Evolutionary conservation across 1,284 basidiomycete species (phyloP).

Genomic region (Tremellales sp.): DNA sequence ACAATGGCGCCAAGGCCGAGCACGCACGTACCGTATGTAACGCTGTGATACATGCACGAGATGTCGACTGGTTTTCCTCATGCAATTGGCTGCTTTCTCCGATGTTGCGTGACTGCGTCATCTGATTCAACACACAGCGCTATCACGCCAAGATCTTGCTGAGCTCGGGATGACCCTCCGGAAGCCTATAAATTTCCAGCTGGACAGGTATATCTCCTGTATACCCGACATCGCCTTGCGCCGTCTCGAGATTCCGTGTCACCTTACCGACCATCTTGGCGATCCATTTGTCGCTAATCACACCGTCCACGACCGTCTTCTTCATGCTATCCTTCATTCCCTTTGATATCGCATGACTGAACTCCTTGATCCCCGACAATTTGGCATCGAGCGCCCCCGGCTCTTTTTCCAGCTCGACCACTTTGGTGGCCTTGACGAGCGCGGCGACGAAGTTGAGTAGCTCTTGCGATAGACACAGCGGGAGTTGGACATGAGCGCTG

Average conservation of each 20-base stretch:
- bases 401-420: constrained; percentile 20
- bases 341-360: constrained; percentile 14
- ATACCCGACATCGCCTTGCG: constrained; percentile 20
- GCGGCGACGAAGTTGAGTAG: constrained; percentile 21
- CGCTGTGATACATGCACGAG: no score
- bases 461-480: constrained; percentile 18
- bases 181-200: constrained; percentile 16
- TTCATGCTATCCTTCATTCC: constrained; percentile 21
- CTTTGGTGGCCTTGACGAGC: constrained; percentile 19
- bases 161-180: constrained; percentile 16
- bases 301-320: constrained; percentile 18
- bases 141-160: constrained; percentile 16
- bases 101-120: no score
- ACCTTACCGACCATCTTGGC: constrained; percentile 24
- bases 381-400: constrained; percentile 11
- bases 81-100: no score
- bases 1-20: no score
- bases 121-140: no score
- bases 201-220: constrained; percentile 21
- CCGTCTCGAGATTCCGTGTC: constrained; percentile 13
- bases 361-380: constrained; percentile 16
- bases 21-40: no score
- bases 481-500: constrained; percentile 16
- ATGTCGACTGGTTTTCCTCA: no score
- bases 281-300: constrained; percentile 21